These are phyloP conservation scores for Dimocarpus longan DNA, from an alignment of 345 rosid genomes.

Conservation along the genomic window DNA sequence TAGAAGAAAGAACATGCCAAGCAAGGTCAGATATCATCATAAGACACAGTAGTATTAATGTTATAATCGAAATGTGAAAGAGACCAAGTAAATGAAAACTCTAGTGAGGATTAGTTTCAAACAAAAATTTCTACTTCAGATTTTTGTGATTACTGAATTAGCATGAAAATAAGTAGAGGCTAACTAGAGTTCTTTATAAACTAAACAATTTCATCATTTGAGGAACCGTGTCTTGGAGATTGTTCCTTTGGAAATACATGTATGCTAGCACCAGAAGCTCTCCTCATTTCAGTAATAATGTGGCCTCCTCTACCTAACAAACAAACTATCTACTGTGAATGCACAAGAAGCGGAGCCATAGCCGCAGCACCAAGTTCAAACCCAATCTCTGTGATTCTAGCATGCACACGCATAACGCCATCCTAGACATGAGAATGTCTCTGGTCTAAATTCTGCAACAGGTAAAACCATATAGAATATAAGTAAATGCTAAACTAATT, in stretches of 20 bases:
- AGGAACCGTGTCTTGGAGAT: constrained; percentile 48
- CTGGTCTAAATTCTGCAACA: constrained; percentile 61
- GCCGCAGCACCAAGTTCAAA: constrained; percentile 67
- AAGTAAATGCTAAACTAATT: background rate
- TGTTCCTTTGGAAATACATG: constrained; percentile 66
- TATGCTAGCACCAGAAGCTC: constrained; percentile 70
- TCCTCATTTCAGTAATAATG: constrained; percentile 66
- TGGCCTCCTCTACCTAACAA: constrained; percentile 76
- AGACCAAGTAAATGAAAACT: background rate
- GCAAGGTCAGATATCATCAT: background rate
- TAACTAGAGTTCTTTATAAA: constrained; percentile 31
- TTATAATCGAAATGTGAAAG: too few species aligned
- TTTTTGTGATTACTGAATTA: background rate
- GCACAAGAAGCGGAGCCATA: constrained; percentile 73
- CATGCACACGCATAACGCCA: constrained; percentile 46
- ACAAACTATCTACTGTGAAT: constrained; percentile 60
- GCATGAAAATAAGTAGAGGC: background rate
- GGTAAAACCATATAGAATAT: constrained; percentile 7
- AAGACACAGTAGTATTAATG: too few species aligned
- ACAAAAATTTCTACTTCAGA: too few species aligned
- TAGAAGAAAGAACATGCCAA: background rate
- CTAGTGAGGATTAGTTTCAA: background rate
- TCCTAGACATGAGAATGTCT: constrained; percentile 72
- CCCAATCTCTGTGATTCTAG: constrained; percentile 69
- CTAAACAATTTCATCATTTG: constrained; percentile 76